phyloP scores from a whole-genome alignment of 768 basidiomycete species.

The Suillus sp. region DNA sequence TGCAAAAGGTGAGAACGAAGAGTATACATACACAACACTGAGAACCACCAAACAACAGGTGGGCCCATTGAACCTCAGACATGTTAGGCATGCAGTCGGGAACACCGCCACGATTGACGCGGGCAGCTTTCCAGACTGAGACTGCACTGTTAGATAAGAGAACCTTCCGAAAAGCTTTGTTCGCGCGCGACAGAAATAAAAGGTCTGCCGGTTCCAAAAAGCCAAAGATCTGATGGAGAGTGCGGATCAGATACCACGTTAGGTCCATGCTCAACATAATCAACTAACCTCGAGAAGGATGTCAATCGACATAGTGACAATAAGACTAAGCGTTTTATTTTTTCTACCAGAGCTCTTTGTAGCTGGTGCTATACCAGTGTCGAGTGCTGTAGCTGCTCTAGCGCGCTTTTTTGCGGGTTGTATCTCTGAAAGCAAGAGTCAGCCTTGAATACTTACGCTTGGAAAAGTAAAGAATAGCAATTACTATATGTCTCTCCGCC shows the following conservation, averaged over 20 bases:
- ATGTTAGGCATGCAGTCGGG: slow-evolving; percentile 28
- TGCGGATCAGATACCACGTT: not conserved
- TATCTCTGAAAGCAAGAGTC: not conserved
- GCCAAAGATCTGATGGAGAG: slow-evolving; percentile 26
- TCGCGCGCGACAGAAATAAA: slow-evolving; percentile 31
- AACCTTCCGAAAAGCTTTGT: slow-evolving; percentile 28
- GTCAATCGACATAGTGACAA: slow-evolving; percentile 28
- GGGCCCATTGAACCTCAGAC: slow-evolving; percentile 31
- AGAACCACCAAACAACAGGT: slow-evolving; percentile 27
- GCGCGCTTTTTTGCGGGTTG: slow-evolving; percentile 6
- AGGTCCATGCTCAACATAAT: not conserved
- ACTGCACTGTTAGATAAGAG: slow-evolving; percentile 24
- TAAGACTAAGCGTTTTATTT: slow-evolving; percentile 17
- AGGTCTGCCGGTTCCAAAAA: slow-evolving; percentile 36
- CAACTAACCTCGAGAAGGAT: slow-evolving; percentile 30
- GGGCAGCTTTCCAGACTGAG: slow-evolving; percentile 29
- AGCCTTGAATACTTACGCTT: not conserved
- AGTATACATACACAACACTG: slow-evolving; percentile 20
- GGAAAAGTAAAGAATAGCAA: not conserved
- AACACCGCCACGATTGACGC: slow-evolving; percentile 10
- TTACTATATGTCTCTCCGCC: not conserved
- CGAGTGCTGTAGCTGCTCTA: not conserved
- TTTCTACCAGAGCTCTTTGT: not conserved
- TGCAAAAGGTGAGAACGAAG: not conserved
- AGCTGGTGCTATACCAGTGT: not conserved